These are phyloP conservation scores for Botrytis medusae DNA, from an alignment of 2,329 filamentous ascomycete species.

Conservation along the genomic window DNA sequence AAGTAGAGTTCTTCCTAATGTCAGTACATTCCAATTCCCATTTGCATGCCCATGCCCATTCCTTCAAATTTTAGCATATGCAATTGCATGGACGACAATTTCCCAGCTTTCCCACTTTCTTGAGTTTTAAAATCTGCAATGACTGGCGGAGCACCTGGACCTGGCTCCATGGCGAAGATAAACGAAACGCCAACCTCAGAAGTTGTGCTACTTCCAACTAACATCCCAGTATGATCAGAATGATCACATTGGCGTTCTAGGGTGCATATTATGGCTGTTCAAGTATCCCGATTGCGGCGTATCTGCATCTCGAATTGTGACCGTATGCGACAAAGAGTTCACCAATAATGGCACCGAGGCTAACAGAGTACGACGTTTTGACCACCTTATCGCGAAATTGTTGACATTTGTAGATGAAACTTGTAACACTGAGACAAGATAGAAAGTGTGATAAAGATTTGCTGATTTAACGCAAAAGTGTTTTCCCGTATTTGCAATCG, in stretches of 20 bases:
- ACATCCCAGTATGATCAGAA: constrained; percentile 46
- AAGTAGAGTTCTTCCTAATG: constrained; percentile 45
- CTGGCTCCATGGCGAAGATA: constrained; percentile 45
- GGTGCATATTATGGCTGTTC: constrained; percentile 62
- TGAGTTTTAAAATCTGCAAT: constrained; percentile 37
- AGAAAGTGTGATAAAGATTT: not conserved
- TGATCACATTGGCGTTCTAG: constrained; percentile 50
- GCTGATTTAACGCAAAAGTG: not conserved
- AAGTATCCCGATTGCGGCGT: constrained; percentile 43
- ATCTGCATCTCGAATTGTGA: constrained; percentile 37
- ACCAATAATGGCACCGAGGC: constrained; percentile 25
- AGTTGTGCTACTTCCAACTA: constrained; percentile 39
- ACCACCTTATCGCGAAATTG: not conserved
- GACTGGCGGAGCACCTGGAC: constrained; percentile 42
- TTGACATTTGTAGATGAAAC: not conserved
- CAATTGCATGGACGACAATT: constrained; percentile 23
- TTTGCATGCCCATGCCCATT: constrained; percentile 14
- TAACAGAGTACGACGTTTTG: not conserved
- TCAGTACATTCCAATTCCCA: constrained; percentile 15
- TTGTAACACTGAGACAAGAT: not conserved
- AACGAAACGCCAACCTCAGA: constrained; percentile 39
- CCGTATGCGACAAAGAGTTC: constrained; percentile 26
- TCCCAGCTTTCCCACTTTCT: constrained; percentile 44
- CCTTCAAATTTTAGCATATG: not conserved
- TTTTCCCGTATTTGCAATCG: not conserved